Conservation (phyloP, 1,284 basidiomycete genomes). For the Rhodotorula sp. region DNA sequence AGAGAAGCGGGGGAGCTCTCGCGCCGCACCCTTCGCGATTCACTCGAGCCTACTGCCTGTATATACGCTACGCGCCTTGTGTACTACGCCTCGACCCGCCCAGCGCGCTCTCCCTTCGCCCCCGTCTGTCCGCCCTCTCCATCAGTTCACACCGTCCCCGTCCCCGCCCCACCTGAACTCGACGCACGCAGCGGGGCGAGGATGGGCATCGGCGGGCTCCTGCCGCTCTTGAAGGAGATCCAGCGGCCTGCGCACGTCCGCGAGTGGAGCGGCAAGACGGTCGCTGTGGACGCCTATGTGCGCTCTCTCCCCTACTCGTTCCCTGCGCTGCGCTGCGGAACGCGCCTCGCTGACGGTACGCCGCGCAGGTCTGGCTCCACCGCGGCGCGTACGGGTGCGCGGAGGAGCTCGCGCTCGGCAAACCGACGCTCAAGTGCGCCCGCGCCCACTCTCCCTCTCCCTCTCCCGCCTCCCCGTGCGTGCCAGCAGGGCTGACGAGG, state of each 20-base stretch:
- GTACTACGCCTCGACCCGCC: too few relatives aligned
- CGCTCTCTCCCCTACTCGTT: neutral
- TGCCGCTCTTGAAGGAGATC: constrained; percentile 89
- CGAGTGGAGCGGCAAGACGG: constrained; percentile 62
- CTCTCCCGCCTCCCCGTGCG: neutral
- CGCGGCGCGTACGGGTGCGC: constrained; percentile 90
- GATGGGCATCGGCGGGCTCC: constrained; percentile 70
- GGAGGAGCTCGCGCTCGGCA: constrained; percentile 82
- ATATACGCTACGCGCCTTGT: too few relatives aligned
- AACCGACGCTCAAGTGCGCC: constrained; percentile 71
- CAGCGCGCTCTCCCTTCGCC: too few relatives aligned
- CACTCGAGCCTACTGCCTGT: too few relatives aligned
- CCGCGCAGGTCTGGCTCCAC: constrained; percentile 93
- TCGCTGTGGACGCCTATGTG: constrained; percentile 43
- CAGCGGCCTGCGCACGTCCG: constrained; percentile 75
- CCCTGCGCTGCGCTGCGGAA: too few relatives aligned
- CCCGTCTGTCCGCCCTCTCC: neutral
- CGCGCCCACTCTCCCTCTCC: neutral
- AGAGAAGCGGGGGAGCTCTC: too few relatives aligned
- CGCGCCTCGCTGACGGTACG: constrained; percentile 38
- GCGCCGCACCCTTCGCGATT: too few relatives aligned
- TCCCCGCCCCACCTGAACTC: neutral
- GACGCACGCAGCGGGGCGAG: too few relatives aligned
- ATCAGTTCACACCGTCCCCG: neutral
- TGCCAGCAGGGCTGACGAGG: neutral